Percentiles rank a stretch among this genome's conserved stretches.
Conservation (phyloP, 1,284 basidiomycete species). For the Mycena sp. region DNA sequence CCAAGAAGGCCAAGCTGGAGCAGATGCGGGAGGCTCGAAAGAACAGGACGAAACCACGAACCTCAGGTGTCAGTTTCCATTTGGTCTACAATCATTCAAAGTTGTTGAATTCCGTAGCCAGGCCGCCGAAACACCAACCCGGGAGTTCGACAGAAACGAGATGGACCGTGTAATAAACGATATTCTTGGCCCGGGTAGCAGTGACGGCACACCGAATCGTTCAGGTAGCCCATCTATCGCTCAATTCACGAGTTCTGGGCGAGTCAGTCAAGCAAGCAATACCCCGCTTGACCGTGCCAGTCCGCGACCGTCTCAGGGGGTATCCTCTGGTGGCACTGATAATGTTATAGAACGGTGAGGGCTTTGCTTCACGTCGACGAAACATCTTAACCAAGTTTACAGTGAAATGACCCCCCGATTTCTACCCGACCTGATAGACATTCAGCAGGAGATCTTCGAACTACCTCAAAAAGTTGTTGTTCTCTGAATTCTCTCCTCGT, state of each 20-base stretch:
- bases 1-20: slow-evolving; percentile 89
- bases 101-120: slow-evolving; percentile 27
- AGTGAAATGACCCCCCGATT: slow-evolving; percentile 73
- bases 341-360: slow-evolving; percentile 70
- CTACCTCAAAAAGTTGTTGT: slow-evolving; percentile 80
- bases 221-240: slow-evolving; percentile 31
- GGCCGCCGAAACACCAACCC: slow-evolving; percentile 22
- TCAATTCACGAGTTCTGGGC: slow-evolving; percentile 58
- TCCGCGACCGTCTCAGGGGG: slow-evolving; percentile 20
- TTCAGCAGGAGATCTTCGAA: slow-evolving; percentile 90
- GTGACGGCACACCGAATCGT: slow-evolving; percentile 18
- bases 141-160: slow-evolving; percentile 15
- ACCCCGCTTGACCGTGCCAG: slow-evolving; percentile 16
- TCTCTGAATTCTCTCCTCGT: background rate
- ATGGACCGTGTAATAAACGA: slow-evolving; percentile 17
- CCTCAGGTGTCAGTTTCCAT: slow-evolving; percentile 50
- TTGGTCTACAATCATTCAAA: background rate
- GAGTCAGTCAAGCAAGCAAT: slow-evolving; percentile 24
- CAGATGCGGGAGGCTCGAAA: slow-evolving; percentile 81
- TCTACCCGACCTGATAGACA: slow-evolving; percentile 82
- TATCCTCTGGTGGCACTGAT: slow-evolving; percentile 57
- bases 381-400: slow-evolving; percentile 4
- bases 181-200: slow-evolving; percentile 19
- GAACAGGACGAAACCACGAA: slow-evolving; percentile 66
- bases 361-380: background rate